These are phyloP conservation scores for Metschnikowia chrysomelidarum DNA, from an alignment of 805 yeast genomes.

Conservation along the genomic window DNA sequence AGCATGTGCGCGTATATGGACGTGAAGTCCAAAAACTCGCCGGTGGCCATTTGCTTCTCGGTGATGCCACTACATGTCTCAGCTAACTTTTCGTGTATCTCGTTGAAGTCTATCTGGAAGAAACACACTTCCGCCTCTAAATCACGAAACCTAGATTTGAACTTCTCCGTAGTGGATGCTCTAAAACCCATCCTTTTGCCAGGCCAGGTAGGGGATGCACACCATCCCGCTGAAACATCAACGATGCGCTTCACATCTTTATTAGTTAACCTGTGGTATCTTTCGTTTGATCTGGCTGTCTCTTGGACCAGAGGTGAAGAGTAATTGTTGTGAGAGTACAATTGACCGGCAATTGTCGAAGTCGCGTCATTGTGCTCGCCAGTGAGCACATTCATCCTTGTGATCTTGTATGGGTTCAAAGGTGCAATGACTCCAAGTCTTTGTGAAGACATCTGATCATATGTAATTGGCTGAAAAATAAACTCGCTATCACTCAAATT, in stretches of 20 bases:
- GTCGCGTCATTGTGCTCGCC: conserved; percentile 1
- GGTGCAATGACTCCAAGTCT: conserved; percentile 6
- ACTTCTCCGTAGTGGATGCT: conserved; percentile 4
- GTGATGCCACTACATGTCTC: conserved; percentile 1
- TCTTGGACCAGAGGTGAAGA: neutral
- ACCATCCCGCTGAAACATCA: conserved; percentile 2
- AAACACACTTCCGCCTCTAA: conserved; percentile 6
- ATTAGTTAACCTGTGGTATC: neutral
- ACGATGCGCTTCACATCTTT: neutral
- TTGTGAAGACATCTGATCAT: conserved; percentile 7
- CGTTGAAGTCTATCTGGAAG: conserved; percentile 5
- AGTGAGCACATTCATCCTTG: neutral
- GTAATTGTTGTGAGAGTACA: neutral
- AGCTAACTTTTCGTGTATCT: conserved; percentile 1
- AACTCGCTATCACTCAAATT: neutral
- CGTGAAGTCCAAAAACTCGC: conserved; percentile 9
- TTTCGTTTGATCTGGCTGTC: neutral
- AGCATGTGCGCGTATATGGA: conserved; percentile 2
- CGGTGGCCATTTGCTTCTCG: conserved; percentile 7
- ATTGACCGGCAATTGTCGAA: conserved; percentile 1
- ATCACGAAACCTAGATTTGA: conserved; percentile 1
- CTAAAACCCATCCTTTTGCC: conserved; percentile 4
- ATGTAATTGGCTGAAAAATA: conserved; percentile 1
- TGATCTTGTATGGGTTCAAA: conserved; percentile 6
- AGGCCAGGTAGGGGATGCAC: conserved; percentile 1